phyloP scores from a whole-genome alignment of 1,284 basidiomycete genomes.

The Boletus smithii region DNA sequence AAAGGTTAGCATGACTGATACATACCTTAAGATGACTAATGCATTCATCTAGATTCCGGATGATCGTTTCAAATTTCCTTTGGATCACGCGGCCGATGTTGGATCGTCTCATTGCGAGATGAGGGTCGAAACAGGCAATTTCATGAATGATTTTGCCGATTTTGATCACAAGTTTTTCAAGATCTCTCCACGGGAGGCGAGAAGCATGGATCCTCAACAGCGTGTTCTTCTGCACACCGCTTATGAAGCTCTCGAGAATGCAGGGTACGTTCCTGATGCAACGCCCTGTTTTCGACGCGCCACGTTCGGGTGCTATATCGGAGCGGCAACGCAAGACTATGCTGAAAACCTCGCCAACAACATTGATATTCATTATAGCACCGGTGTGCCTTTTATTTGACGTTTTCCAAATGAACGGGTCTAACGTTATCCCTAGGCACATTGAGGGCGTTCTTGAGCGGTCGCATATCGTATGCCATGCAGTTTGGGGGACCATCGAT shows the following conservation, averaged over 20 bases:
- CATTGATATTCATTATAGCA: constrained; percentile 68
- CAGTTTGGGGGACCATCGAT: constrained; percentile 65
- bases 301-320: constrained; percentile 62
- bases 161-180: constrained; percentile 73
- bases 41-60: constrained; percentile 49
- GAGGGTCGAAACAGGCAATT: constrained; percentile 60
- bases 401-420: background rate
- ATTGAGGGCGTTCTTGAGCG: constrained; percentile 63
- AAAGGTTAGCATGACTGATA: constrained; percentile 41
- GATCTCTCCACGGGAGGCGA: constrained; percentile 68
- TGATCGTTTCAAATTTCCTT: constrained; percentile 50
- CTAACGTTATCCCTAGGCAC: constrained; percentile 46
- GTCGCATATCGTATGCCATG: constrained; percentile 67
- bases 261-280: constrained; percentile 62
- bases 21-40: constrained; percentile 5
- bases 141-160: constrained; percentile 50
- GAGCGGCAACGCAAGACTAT: constrained; percentile 68
- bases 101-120: constrained; percentile 38
- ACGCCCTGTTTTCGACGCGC: constrained; percentile 50
- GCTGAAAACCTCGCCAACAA: constrained; percentile 57
- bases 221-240: constrained; percentile 62
- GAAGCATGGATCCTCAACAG: constrained; percentile 73
- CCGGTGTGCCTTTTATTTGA: constrained; percentile 46
- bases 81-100: constrained; percentile 32
- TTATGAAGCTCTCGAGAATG: constrained; percentile 64